These are phyloP conservation scores for Rhodotorula sp. DNA, from an alignment of 1,284 basidiomycete species.

Conservation along the genomic window DNA sequence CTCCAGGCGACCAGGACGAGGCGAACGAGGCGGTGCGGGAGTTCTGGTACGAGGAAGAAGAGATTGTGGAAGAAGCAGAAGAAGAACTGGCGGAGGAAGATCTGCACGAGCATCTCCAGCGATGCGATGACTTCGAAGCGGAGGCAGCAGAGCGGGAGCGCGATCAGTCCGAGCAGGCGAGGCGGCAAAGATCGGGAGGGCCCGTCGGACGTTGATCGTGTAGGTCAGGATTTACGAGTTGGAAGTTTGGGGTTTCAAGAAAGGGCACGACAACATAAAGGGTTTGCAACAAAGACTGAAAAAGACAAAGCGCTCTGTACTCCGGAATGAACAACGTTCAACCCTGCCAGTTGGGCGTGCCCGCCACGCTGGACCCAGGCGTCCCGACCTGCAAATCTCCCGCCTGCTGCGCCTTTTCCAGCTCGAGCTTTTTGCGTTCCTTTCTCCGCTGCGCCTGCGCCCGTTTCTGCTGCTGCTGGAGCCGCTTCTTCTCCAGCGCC, in stretches of 20 bases:
- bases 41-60: not conserved
- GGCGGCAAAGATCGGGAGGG: not conserved
- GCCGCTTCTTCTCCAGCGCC: constrained; percentile 3
- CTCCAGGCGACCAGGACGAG: not conserved
- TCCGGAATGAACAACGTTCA: not conserved
- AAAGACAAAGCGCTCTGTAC: no score
- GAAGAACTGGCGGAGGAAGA: not conserved
- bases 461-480: constrained; percentile 8
- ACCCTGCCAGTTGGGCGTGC: constrained; percentile 4
- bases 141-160: constrained; percentile 3
- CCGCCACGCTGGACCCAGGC: constrained; percentile 6
- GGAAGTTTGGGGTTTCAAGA: not conserved
- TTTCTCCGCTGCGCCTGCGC: constrained; percentile 14
- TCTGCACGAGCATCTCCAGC: not conserved
- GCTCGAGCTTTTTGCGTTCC: constrained; percentile 20
- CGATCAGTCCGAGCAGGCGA: not conserved
- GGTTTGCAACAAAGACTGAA: no score
- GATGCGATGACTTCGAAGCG: not conserved
- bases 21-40: not conserved
- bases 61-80: constrained; percentile 1
- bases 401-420: not conserved
- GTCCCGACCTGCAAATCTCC: constrained; percentile 23
- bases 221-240: not conserved
- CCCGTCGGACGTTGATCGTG: not conserved
- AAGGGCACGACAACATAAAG: not conserved